Base-by-base conservation (phyloP, 306 rosid genomes). In the Citrullus colocynthis region DNA sequence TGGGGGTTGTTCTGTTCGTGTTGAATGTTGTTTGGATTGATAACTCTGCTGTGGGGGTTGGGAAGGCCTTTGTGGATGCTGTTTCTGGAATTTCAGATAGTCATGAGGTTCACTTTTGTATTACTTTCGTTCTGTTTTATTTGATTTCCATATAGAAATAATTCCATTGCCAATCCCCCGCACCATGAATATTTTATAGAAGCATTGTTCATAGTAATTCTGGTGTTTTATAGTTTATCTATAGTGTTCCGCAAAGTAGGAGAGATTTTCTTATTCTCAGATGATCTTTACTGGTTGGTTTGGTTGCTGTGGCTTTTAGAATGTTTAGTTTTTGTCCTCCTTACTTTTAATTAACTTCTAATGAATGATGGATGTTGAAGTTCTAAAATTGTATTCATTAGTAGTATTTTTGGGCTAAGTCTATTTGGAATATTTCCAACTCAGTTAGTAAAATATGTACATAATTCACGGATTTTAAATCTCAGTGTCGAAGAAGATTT, bases 21-120 rank as follows among this genome's bases (percentile, higher is more conserved):
- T 96, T 92, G n/a, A 76, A 92, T 57, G 82, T 88, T 0, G 89
- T 79, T 9, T 92, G 97, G 96, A 85, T 92, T 63, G 96, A 92
- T 81, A 88, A 92, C 66, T 88, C 93, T 32, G 81, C 89, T 13
- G 97, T 93, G 12, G 97, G 97, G 5, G 84, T 85, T 9, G 97
- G 97, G 16, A 88, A 88, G 80, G 77, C 90, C 52, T 87, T 90
- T 18, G 36, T 90, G 21, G 91, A 88, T n/a, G 86, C 96, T 0
- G 79, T 92, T 84, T 92, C 97, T 48, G 55, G 42, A 3, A 79
- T 92, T 78, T 92, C 97, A 0, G 91, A 87, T 77, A 87, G 90
- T 76, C 91, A 66, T 21, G 97, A 92, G 96, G 97, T 92, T 14
- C 15, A 16, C 14, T 41, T 75, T 15, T 65, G 6, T 17, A 10